Evolutionary conservation across 495 filamentous ascomycete genomes (phyloP).

Genomic region (Achaetomiella virescens): DNA sequence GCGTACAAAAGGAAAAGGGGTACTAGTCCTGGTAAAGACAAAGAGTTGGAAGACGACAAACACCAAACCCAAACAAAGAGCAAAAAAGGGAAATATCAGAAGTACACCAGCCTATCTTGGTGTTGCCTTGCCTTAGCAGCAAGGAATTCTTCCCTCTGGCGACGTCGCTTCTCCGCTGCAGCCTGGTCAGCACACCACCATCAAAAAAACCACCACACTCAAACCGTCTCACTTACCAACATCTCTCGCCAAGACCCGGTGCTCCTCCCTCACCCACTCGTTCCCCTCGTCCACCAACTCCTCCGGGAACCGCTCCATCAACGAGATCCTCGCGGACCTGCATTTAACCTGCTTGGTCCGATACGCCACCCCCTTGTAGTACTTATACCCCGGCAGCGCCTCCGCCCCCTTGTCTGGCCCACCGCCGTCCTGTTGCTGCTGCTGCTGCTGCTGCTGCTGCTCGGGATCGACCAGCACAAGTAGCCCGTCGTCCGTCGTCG

Average conservation of each 20-base stretch:
- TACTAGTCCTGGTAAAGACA: no score
- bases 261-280: conserved; percentile 29
- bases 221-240: no score
- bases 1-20: no score
- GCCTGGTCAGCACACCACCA: no score
- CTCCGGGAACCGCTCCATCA: conserved; percentile 36
- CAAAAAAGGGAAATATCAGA: no score
- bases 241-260: conserved; percentile 22
- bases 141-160: no score
- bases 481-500: conserved; percentile 14
- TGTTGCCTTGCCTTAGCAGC: no score
- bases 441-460: conserved; percentile 1
- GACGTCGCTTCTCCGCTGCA: no score
- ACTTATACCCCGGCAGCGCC: conserved; percentile 4
- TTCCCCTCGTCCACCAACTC: conserved; percentile 30
- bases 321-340: conserved; percentile 5
- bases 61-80: no score
- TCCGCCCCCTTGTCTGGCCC: background rate
- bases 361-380: conserved; percentile 15
- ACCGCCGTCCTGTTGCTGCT: background rate
- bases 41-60: no score
- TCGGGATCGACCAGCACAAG: conserved; percentile 21
- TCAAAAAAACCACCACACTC: no score
- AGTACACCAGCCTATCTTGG: no score
- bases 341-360: conserved; percentile 1